Percentiles rank a stretch among this genome's conserved stretches.
Conservation (phyloP, 495 filamentous ascomycete species). For the Massariosphaeria phaeospora region DNA sequence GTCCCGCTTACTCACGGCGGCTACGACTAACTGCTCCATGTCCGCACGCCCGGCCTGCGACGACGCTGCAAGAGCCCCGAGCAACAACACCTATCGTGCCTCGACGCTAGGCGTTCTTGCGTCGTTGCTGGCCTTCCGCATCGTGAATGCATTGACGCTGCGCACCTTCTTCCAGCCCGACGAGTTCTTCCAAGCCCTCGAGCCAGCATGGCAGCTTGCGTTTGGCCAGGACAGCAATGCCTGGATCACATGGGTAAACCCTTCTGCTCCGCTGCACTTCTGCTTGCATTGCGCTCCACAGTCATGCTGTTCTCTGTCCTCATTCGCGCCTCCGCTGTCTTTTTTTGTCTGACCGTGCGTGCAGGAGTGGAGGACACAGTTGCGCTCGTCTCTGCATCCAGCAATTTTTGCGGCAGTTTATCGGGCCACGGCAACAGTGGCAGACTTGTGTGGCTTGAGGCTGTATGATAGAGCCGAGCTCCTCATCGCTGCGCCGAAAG, state of each 20-base stretch:
- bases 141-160: conserved; percentile 76
- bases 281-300: no score
- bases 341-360: conserved; percentile 22
- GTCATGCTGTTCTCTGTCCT: background rate
- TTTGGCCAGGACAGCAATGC: conserved; percentile 74
- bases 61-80: conserved; percentile 27
- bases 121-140: conserved; percentile 65
- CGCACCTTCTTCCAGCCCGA: conserved; percentile 99
- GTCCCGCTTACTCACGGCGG: background rate
- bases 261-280: conserved; percentile 4
- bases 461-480: conserved; percentile 54
- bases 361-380: conserved; percentile 88
- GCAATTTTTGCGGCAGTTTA: conserved; percentile 77
- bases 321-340: background rate
- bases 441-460: conserved; percentile 48
- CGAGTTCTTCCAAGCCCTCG: conserved; percentile 93
- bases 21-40: conserved; percentile 25
- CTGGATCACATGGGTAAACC: conserved; percentile 89
- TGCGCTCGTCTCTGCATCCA: conserved; percentile 91
- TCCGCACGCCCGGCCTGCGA: conserved; percentile 7
- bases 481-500: conserved; percentile 66
- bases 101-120: conserved; percentile 25
- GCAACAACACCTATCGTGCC: conserved; percentile 4
- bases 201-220: conserved; percentile 87
- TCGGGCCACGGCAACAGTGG: conserved; percentile 51